phyloP scores from a whole-genome alignment of 345 rosid genomes.

The Gossypium anomalum region DNA sequence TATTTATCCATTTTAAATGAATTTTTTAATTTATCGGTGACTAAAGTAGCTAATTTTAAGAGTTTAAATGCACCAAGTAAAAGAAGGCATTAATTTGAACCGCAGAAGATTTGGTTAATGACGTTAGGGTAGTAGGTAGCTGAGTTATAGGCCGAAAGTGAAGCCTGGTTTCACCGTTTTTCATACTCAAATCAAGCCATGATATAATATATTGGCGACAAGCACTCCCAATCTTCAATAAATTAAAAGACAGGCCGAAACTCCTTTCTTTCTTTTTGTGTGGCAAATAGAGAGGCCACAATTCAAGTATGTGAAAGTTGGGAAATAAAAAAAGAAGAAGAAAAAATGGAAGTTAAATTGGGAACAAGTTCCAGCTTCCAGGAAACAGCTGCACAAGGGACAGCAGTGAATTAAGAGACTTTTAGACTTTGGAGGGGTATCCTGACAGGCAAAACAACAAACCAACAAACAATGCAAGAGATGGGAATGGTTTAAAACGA shows the following conservation, averaged over 20 bases:
- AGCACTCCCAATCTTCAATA: background rate
- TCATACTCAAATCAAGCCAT: background rate
- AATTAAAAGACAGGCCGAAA: background rate
- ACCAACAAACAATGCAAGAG: background rate
- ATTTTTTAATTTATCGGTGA: too few relatives aligned
- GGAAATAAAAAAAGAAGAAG: background rate
- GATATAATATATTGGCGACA: background rate
- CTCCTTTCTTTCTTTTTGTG: too few relatives aligned
- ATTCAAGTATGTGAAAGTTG: background rate
- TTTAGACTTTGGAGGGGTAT: background rate
- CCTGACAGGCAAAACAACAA: background rate
- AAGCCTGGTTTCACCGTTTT: background rate
- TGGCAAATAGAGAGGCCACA: too few relatives aligned
- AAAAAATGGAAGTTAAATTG: background rate
- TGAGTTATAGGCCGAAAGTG: background rate
- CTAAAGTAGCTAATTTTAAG: too few relatives aligned
- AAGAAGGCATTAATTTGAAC: too few relatives aligned
- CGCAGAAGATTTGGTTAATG: background rate
- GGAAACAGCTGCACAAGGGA: background rate
- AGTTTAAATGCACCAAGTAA: too few relatives aligned
- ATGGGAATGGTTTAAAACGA: background rate
- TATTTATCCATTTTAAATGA: too few relatives aligned
- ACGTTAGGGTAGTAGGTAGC: background rate
- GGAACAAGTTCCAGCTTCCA: background rate
- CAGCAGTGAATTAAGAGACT: background rate